phyloP scores from a whole-genome alignment of 2,329 filamentous ascomycete species.

The Colletotrichum cuscutae region DNA sequence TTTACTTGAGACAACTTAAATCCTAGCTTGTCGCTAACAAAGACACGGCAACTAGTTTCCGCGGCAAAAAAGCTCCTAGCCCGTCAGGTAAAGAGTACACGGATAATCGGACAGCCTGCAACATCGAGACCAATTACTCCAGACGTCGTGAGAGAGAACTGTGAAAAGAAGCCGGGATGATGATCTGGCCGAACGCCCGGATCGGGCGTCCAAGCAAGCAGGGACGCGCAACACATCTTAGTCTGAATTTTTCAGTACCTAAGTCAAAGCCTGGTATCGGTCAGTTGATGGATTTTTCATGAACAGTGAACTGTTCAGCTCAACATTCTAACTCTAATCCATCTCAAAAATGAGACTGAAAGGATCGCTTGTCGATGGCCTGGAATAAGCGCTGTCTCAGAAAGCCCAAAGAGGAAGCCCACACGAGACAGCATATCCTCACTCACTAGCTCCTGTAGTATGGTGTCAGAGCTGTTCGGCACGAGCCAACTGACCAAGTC shows the following conservation, averaged over 20 bases:
- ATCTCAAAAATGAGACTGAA: no score
- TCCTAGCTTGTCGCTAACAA: neutral
- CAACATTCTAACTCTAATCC: neutral
- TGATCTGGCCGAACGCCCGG: neutral
- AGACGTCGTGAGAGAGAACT: neutral
- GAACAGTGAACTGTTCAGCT: neutral
- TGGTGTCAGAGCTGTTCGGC: constrained; percentile 2
- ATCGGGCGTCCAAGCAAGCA: neutral
- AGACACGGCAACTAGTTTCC: neutral
- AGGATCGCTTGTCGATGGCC: neutral
- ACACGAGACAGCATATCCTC: neutral
- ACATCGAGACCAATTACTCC: neutral
- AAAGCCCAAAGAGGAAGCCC: constrained; percentile 1
- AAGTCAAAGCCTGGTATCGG: neutral
- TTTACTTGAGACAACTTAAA: constrained; percentile 3
- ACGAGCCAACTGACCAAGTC: neutral
- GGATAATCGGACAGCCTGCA: constrained; percentile 43
- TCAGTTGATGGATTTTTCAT: no score
- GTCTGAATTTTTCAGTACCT: neutral
- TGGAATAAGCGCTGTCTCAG: neutral
- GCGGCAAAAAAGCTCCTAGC: neutral
- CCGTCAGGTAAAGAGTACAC: neutral
- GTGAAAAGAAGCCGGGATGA: neutral
- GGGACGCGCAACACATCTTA: neutral
- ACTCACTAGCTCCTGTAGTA: neutral